Base-by-base conservation (phyloP, 2,329 filamentous ascomycete species). In the Xylariaceae sp. region DNA sequence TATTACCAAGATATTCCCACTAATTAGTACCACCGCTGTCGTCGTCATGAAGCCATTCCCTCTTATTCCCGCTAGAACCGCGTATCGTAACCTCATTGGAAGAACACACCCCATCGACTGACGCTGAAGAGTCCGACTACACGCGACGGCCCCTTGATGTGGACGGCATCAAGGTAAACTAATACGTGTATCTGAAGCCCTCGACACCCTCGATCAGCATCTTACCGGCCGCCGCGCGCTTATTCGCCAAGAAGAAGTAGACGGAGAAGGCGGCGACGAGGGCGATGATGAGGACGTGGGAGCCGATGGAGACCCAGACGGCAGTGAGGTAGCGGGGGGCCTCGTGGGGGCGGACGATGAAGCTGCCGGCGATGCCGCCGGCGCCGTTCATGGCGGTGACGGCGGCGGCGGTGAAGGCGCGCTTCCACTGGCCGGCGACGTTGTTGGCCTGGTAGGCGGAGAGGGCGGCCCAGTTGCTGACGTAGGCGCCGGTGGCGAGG, bases 391-490 rank as follows among this genome's bases (percentile, higher is more conserved):
- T 80, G 7, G 83, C 84, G 10, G 83, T 82, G 2, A 87, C 79
- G 0, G 80, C 77, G 0, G 85, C 85, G 0, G 85, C 83, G 0
- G 83, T 82, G 45, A 85, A 85, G 2, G 80, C 84, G 26, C 85
- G 76, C 70, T 87, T 88, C 85, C 85, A 88, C 64, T 88, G 85
- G 0, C 83, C 83, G 0, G 80, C 77, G 42, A 87, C 78, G 60
- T 86, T 89, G 67, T 86, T 88, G 16, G 82, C 80, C 65, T 85
- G 81, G 61, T 85, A 87, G 0, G 84, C 80, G 50, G 82, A 86
- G 59, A 89, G 73, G 0, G 85, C 86, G 0, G 87, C 86, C 86
- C 86, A 89, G 60, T 89, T 89, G 3, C 81, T 84, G 3, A 89
- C 79, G 60, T 89, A 89, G 1, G 86, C 85, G 0, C 87, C 87